Evolutionary conservation across 257 asterid genomes (phyloP), one percentile per base, ranked within the genome.

Genomic region (Jacaranda copaia): DNA sequence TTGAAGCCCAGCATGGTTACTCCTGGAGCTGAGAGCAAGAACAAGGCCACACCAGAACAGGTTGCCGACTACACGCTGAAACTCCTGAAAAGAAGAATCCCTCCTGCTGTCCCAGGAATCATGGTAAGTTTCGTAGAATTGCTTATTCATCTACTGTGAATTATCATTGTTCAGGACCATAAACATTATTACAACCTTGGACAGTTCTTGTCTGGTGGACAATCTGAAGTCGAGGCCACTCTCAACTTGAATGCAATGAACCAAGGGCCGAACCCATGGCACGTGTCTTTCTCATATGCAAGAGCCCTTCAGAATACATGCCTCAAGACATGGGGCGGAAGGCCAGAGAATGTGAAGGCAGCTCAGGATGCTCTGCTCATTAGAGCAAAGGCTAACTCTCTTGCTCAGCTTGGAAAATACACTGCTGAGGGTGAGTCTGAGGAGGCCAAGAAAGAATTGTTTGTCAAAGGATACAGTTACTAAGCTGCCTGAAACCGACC

Each of bases 261-360:
- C 79, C 89, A 85, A 82, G 66, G 79, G 13, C 86, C 92, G 63
- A 85, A 81, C 83, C 89, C 88, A 57, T 83, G 89, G 92, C 89
- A 83, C 43, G 92, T 87, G 20, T 87, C 89, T 1, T 87, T 87
- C 85, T 87, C 89, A 3, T 83, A 83, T 0, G 92, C 93, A 67
- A 81, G 91, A 20, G 93, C 93, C 19, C 82, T 89, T 61, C 93
- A 89, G 77, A 89, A 89, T 85, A 77, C 88, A 15, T 89, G 86
- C 80, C 89, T 89, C n/a, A 89, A 85, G 88, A 75, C 91, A 52
- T 89, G 91, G 93, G 86, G 88, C 73, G 93, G 93, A 58, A 86
- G 68, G 19, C 89, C 91, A 2, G 93, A 89, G 86, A 89, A 89
- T 19, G 83, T 73, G 20, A 89, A 87, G 82, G 93, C 91, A 57